phyloP scores from a whole-genome alignment of 257 asterid species.

The Linaria vulgaris region DNA sequence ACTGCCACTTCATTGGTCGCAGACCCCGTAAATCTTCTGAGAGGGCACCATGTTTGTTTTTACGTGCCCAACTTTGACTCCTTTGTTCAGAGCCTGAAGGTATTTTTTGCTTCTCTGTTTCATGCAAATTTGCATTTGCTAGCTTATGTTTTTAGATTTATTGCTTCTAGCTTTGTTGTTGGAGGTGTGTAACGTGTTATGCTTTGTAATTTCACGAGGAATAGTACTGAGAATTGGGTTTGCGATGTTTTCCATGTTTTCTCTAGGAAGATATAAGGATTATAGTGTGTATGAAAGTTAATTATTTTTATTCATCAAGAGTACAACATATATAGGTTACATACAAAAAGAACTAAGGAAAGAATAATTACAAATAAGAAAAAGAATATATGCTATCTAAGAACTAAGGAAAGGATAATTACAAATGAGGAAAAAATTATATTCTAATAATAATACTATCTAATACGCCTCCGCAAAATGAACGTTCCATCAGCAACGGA shows the following conservation, averaged over 20 bases:
- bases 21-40: constrained; percentile 57
- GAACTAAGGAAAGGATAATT: too few species aligned
- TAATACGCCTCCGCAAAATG: too few species aligned
- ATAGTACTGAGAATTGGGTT: background rate
- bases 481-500: too few species aligned
- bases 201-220: background rate
- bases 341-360: too few species aligned
- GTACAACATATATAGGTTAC: too few species aligned
- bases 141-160: background rate
- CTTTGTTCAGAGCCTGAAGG: constrained; percentile 65
- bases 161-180: constrained; percentile 1
- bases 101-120: constrained; percentile 9
- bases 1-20: constrained; percentile 48
- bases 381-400: too few species aligned
- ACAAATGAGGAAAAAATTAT: too few species aligned
- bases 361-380: too few species aligned
- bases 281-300: too few species aligned
- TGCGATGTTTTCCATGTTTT: background rate
- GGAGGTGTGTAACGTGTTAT: background rate
- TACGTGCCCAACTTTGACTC: constrained; percentile 65
- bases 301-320: too few species aligned
- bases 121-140: too few species aligned
- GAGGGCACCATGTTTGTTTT: constrained; percentile 89
- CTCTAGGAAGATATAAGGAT: background rate
- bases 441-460: too few species aligned